Percentiles rank a stretch among this genome's conserved stretches.
Conservation (phyloP, 805 yeast genomes). For the Nadsonia fulvescens region DNA sequence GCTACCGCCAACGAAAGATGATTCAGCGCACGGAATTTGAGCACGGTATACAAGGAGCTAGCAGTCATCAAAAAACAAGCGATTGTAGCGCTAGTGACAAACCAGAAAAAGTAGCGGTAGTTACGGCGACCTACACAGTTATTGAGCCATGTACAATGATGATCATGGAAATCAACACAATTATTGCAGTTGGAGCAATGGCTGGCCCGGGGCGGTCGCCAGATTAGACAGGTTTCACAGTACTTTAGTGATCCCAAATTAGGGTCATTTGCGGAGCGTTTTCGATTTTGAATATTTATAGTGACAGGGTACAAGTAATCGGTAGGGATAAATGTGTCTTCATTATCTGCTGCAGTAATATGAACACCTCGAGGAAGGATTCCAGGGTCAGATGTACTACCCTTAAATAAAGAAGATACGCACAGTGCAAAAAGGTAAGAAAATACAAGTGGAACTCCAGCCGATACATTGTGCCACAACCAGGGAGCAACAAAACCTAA, state of each 20-base stretch:
- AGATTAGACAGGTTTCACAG: conserved; percentile 46
- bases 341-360: conserved; percentile 35
- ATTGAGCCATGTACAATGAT: conserved; percentile 54
- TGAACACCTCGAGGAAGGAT: conserved; percentile 48
- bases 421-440: conserved; percentile 39
- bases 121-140: conserved; percentile 65
- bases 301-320: conserved; percentile 25
- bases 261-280: not conserved
- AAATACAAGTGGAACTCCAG: conserved; percentile 37
- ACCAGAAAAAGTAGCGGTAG: conserved; percentile 27
- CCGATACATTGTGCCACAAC: conserved; percentile 39
- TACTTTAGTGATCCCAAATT: conserved; percentile 32
- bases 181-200: conserved; percentile 57
- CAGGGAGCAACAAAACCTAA: conserved; percentile 30
- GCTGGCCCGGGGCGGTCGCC: conserved; percentile 63
- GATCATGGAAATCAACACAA: conserved; percentile 52
- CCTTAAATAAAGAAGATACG: conserved; percentile 30
- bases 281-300: not conserved
- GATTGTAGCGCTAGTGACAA: conserved; percentile 24
- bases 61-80: conserved; percentile 16
- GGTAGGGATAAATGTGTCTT: conserved; percentile 32
- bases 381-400: conserved; percentile 55
- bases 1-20: conserved; percentile 13
- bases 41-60: conserved; percentile 20
- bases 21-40: conserved; percentile 9